Evolutionary conservation across 1,284 basidiomycete species (phyloP).

Genomic region (Tilletia walkeri): DNA sequence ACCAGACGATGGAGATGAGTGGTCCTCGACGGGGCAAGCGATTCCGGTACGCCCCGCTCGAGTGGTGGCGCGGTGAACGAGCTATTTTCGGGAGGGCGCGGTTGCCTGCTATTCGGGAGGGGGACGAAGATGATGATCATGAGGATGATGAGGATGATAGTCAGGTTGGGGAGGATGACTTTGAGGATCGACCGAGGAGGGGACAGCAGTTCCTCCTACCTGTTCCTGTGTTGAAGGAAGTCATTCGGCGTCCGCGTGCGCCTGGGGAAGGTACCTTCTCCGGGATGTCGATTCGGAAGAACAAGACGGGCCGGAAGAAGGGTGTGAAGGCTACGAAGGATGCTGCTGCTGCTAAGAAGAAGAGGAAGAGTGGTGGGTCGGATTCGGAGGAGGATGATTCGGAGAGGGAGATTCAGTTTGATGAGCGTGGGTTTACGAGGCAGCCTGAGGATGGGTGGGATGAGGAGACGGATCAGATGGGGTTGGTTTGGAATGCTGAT

Average conservation of each 20-base stretch:
- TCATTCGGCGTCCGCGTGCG: slow-evolving; percentile 74
- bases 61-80: slow-evolving; percentile 90
- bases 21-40: slow-evolving; percentile 75
- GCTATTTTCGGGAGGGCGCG: slow-evolving; percentile 66
- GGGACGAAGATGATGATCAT: slow-evolving; percentile 23
- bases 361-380: slow-evolving; percentile 19
- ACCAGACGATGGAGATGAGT: slow-evolving; percentile 50
- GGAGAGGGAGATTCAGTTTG: slow-evolving; percentile 58
- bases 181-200: slow-evolving; percentile 36
- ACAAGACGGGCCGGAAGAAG: slow-evolving; percentile 6
- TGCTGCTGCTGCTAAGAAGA: slow-evolving; percentile 37
- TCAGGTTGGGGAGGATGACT: slow-evolving; percentile 34
- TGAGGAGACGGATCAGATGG: slow-evolving; percentile 69
- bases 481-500: slow-evolving; percentile 70
- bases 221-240: slow-evolving; percentile 72
- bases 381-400: slow-evolving; percentile 56
- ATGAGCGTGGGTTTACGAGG: slow-evolving; percentile 54
- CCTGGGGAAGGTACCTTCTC: slow-evolving; percentile 57
- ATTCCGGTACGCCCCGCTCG: slow-evolving; percentile 72
- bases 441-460: slow-evolving; percentile 74
- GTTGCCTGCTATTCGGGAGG: slow-evolving; percentile 21
- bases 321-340: neutral
- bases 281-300: slow-evolving; percentile 29
- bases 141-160: slow-evolving; percentile 20
- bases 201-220: slow-evolving; percentile 60